phyloP scores from a whole-genome alignment of 2,329 filamentous ascomycete genomes.

The Aspergillus phoenicis region DNA sequence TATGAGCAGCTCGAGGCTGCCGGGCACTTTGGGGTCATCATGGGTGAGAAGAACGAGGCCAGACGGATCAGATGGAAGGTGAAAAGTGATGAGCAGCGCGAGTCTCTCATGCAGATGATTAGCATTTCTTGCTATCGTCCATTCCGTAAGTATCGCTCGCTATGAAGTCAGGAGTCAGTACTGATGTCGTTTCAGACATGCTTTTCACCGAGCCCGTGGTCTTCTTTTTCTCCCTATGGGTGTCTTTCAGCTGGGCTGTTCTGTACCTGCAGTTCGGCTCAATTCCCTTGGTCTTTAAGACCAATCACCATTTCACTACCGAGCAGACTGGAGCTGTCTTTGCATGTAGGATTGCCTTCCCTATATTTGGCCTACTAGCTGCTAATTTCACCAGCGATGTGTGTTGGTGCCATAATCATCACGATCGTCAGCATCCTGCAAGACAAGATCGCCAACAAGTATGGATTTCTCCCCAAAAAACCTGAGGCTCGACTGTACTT shows the following conservation, averaged over 20 bases:
- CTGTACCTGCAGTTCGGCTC: conserved; percentile 83
- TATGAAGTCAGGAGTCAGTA: too few relatives aligned
- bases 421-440: conserved; percentile 72
- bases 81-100: conserved; percentile 74
- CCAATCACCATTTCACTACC: conserved; percentile 67
- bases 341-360: conserved; percentile 39
- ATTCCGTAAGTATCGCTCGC: conserved; percentile 58
- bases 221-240: conserved; percentile 81
- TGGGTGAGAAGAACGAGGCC: conserved; percentile 39
- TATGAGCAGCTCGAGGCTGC: conserved; percentile 71
- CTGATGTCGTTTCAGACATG: conserved; percentile 44
- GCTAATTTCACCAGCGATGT: conserved; percentile 58
- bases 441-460: conserved; percentile 63
- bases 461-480: conserved; percentile 50
- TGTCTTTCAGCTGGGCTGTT: conserved; percentile 85
- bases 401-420: conserved; percentile 65
- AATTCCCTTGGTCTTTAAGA: conserved; percentile 74
- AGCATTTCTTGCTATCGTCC: conserved; percentile 73
- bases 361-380: too few relatives aligned
- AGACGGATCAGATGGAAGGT: conserved; percentile 77
- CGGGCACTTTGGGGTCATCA: conserved; percentile 61
- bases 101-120: conserved; percentile 69
- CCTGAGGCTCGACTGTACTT: conserved; percentile 85
- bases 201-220: conserved; percentile 66
- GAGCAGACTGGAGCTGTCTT: conserved; percentile 74